Evolutionary conservation across 805 yeast species (phyloP).

Genomic region (Blastobotrys peoriensis): DNA sequence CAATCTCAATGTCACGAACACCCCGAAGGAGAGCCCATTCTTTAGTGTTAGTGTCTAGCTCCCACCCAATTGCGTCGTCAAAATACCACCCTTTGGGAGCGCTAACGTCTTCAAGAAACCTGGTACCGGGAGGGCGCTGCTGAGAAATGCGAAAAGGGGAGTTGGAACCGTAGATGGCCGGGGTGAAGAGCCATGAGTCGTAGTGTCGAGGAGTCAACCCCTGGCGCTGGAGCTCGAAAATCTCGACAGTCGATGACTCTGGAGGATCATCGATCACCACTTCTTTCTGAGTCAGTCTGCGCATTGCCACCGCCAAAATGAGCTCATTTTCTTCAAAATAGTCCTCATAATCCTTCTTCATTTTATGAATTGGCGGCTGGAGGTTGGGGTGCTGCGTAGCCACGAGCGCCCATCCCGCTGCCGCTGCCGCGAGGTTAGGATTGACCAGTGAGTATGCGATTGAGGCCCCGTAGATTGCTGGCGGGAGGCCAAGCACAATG

Average conservation of each 20-base stretch:
- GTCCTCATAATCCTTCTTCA: constrained; percentile 18
- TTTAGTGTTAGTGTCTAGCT: constrained; percentile 47
- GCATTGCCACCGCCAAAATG: background rate
- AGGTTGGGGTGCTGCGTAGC: constrained; percentile 56
- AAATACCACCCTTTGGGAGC: constrained; percentile 77
- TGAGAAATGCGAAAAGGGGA: constrained; percentile 42
- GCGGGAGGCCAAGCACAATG: constrained; percentile 7
- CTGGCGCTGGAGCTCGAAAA: constrained; percentile 68
- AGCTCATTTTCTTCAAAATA: background rate
- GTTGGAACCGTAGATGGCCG: constrained; percentile 45
- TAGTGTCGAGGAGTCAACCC: constrained; percentile 57
- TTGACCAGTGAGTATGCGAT: constrained; percentile 33
- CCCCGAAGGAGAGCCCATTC: constrained; percentile 49
- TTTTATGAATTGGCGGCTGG: constrained; percentile 25
- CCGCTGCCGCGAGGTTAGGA: constrained; percentile 54
- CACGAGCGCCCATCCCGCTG: constrained; percentile 51
- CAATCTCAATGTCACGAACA: constrained; percentile 26
- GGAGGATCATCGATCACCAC: constrained; percentile 62
- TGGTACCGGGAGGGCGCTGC: constrained; percentile 61
- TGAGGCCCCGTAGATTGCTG: constrained; percentile 37
- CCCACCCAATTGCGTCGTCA: constrained; percentile 57
- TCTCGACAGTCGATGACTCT: constrained; percentile 56
- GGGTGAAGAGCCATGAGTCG: constrained; percentile 54
- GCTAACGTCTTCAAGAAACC: constrained; percentile 44
- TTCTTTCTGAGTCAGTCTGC: constrained; percentile 27